Conservation (phyloP, 352 stramenopile species). For the Phytophthora europaea region DNA sequence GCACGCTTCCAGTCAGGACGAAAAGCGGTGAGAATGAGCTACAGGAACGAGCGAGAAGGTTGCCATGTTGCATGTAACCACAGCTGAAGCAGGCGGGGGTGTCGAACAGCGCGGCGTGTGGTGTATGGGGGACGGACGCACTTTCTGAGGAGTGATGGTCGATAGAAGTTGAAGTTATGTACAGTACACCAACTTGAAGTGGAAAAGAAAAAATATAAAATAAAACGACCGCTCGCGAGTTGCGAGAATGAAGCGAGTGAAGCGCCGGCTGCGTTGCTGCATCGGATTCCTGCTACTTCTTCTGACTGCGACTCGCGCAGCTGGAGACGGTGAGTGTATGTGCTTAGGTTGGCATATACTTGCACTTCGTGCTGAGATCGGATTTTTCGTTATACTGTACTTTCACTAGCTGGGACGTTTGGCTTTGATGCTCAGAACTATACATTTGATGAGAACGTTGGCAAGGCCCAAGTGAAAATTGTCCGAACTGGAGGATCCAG, state of each 20-base stretch:
- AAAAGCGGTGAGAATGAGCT: constrained; percentile 30
- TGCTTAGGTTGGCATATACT: background rate
- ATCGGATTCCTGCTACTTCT: constrained; percentile 5
- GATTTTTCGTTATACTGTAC: background rate
- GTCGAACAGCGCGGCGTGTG: constrained; percentile 1
- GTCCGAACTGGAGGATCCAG: constrained; percentile 53
- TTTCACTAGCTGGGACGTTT: constrained; percentile 60
- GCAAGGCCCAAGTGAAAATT: constrained; percentile 59
- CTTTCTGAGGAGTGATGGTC: constrained; percentile 49
- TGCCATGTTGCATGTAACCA: constrained; percentile 21
- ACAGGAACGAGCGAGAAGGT: constrained; percentile 12
- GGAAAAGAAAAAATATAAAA: background rate
- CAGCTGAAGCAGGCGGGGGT: background rate
- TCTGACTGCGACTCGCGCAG: constrained; percentile 45
- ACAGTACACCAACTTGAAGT: constrained; percentile 24
- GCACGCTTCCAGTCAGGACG: constrained; percentile 28
- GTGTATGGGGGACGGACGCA: constrained; percentile 2
- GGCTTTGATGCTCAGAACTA: constrained; percentile 64
- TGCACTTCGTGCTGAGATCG: background rate
- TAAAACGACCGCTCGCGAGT: constrained; percentile 4
- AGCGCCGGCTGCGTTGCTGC: background rate
- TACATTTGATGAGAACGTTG: constrained; percentile 57
- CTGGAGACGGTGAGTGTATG: constrained; percentile 46
- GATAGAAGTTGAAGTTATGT: constrained; percentile 40
- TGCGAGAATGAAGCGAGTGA: constrained; percentile 5